Evolutionary conservation across 768 basidiomycete species (phyloP), one percentile per base, ranked within the genome.

Genomic region (Kwoniella bestiolae): DNA sequence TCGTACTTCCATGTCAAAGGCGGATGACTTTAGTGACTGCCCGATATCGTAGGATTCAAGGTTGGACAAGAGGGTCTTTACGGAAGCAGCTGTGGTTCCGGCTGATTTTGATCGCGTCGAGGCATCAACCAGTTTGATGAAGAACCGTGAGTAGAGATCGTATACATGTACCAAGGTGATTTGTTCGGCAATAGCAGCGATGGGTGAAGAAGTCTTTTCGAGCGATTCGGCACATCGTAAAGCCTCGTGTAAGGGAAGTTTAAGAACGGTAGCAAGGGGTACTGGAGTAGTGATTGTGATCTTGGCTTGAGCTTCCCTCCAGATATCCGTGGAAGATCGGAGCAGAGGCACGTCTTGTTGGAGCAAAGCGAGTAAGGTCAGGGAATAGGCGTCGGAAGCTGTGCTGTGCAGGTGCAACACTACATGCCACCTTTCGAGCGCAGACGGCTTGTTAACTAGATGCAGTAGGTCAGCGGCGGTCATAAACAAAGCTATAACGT

Each of bases 131-230:
- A 80, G 65, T n/a, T 60, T 60, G 60, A 77, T 68, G 60, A 78
- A 80, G 32, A 79, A 62, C 14, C 75, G 67, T 0, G 77, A 71
- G 45, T 71, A 70, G 0, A 79, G 65, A 25, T 79, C 78, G 62
- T 78, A 67, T 3, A 80, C 53, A 47, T 79, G 77, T 1, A 74
- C 70, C 5, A 80, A 55, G 26, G 71, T 70, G 46, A 80, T 66
- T 38, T 79, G 77, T 60, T 80, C 74, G 18, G 78, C 75, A 14
- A 80, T 77, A 5, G 76, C 70, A 12, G 68, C 50, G 44, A 80
- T 71, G 18, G 79, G 79, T 0, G 61, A 60, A 1, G 60, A 50
- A 0, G 76, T 73, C 11, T 67, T 66, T 6, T 66, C 64, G 3
- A 74, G 45, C 2, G 65, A 57, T 0, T 68, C 38, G 9, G 73